Percentiles rank a stretch among this genome's conserved stretches.
Conservation (phyloP, 225 moss, liverwort and hornwort species). For the Polytrichum formosum region DNA sequence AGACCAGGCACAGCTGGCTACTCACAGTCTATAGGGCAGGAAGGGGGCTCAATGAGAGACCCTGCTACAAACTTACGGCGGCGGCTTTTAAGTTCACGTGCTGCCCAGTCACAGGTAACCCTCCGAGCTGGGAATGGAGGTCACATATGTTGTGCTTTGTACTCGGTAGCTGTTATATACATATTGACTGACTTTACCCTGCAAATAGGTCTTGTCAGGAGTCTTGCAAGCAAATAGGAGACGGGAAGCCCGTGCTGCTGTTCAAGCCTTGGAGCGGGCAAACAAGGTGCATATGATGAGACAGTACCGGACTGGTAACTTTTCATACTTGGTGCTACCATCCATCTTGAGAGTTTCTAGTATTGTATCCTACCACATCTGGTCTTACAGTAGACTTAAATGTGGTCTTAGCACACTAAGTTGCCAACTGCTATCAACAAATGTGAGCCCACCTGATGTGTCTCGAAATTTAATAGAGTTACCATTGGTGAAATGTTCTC, state of each 20-base stretch:
- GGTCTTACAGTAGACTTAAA: too few relatives aligned
- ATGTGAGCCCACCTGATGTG: too few relatives aligned
- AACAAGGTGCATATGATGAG: constrained; percentile 95
- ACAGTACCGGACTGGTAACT: constrained; percentile 77
- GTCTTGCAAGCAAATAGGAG: constrained; percentile 75
- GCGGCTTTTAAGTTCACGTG: constrained; percentile 58
- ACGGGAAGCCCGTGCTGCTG: constrained; percentile 70
- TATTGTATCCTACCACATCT: too few relatives aligned
- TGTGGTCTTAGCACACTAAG: too few relatives aligned
- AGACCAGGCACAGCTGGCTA: constrained; percentile 38
- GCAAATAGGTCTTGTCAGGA: constrained; percentile 41
- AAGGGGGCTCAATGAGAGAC: constrained; percentile 26
- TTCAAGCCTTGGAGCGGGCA: constrained; percentile 78
- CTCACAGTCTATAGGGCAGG: constrained; percentile 31
- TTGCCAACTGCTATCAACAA: too few relatives aligned
- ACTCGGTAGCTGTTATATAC: too few relatives aligned
- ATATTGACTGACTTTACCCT: constrained; percentile 1
- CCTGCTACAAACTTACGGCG: constrained; percentile 41
- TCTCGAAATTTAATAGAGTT: too few relatives aligned
- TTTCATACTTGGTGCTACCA: background rate
- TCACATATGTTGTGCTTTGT: background rate
- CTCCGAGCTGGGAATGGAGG: constrained; percentile 1
- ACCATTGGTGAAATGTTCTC: too few relatives aligned
- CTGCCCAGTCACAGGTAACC: constrained; percentile 61
- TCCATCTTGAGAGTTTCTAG: too few relatives aligned